phyloP scores from a whole-genome alignment of 2,329 filamentous ascomycete species.

The Ascochyta koolunga region DNA sequence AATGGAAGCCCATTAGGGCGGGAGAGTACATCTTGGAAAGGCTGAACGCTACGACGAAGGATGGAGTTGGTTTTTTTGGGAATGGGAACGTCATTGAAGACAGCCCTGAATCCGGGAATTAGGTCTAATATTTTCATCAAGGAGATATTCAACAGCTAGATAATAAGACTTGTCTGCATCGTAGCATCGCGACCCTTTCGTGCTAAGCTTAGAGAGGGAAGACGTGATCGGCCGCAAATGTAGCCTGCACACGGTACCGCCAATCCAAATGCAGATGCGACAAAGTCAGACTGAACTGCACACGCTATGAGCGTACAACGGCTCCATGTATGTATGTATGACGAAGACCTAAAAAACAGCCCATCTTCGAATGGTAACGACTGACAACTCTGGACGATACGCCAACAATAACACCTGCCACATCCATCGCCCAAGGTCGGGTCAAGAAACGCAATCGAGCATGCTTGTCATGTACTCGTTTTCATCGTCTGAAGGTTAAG shows the following conservation, averaged over 20 bases:
- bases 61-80: conserved; percentile 36
- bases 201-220: no score
- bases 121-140: not conserved
- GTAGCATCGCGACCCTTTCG: no score
- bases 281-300: conserved; percentile 22
- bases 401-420: not conserved
- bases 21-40: conserved; percentile 51
- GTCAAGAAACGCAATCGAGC: conserved; percentile 23
- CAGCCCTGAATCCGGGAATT: not conserved
- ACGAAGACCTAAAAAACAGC: not conserved
- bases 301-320: conserved; percentile 18
- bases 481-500: conserved; percentile 32
- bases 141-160: not conserved
- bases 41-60: conserved; percentile 41
- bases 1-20: conserved; percentile 46
- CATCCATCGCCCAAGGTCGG: not conserved
- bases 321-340: conserved; percentile 15
- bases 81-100: conserved; percentile 12
- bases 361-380: not conserved
- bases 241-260: conserved; percentile 24
- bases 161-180: not conserved
- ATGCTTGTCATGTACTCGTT: conserved; percentile 28
- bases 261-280: conserved; percentile 26
- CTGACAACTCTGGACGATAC: not conserved
- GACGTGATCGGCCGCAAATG: no score